Conservation (phyloP, 164 flowering plant genomes). For the Vitis vinifera region DNA sequence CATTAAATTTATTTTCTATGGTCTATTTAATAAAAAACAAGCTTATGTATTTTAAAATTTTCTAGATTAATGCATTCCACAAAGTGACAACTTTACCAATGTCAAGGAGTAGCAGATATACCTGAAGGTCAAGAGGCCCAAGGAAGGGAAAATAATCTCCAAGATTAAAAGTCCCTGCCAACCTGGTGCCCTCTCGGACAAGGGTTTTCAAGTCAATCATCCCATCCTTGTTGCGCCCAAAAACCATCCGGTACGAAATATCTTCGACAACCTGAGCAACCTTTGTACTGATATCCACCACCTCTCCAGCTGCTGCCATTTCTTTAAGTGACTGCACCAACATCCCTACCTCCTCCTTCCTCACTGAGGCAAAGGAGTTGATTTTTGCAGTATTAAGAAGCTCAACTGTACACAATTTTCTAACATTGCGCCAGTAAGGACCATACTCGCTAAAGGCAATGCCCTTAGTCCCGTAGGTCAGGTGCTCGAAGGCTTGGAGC, state of each 20-base stretch:
- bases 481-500: conserved; percentile 7
- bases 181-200: conserved; percentile 8
- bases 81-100: too few species aligned
- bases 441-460: conserved; percentile 22
- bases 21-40: too few species aligned
- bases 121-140: conserved; percentile 21
- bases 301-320: too few species aligned
- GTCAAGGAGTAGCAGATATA: not conserved
- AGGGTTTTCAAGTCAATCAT: conserved; percentile 9
- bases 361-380: conserved; percentile 11
- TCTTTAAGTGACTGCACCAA: too few species aligned
- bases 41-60: too few species aligned
- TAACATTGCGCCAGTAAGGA: conserved; percentile 25
- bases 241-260: conserved; percentile 13
- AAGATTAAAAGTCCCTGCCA: conserved; percentile 25
- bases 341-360: conserved; percentile 6
- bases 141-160: conserved; percentile 27
- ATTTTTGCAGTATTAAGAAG: conserved; percentile 21
- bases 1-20: too few species aligned
- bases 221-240: conserved; percentile 9
- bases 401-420: conserved; percentile 22
- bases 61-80: too few species aligned
- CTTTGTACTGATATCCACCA: conserved; percentile 6
- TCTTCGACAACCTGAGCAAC: conserved; percentile 5
- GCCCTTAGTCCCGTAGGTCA: conserved; percentile 13